Percentiles rank a stretch among this genome's conserved stretches.
Evolutionary conservation across 441 rosid species (phyloP).

Genomic region (Pelargonium cotyledonis): DNA sequence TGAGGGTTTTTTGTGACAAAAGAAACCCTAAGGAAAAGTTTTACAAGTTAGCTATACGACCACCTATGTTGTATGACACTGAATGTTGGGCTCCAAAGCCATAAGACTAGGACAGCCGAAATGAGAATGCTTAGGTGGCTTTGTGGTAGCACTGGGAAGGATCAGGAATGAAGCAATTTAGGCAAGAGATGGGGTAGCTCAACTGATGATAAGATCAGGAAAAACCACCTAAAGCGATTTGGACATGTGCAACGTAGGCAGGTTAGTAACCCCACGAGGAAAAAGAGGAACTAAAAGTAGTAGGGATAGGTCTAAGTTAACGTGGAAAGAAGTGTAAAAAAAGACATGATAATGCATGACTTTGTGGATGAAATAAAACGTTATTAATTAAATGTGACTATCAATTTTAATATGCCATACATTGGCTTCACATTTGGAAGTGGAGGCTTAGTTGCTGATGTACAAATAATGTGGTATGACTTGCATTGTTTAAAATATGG

Average conservation of each 20-base stretch:
- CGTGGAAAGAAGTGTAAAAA: not conserved
- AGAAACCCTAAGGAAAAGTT: not conserved
- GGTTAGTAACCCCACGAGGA: not conserved
- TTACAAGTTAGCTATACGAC: not conserved
- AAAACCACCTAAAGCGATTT: not conserved
- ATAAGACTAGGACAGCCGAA: not conserved
- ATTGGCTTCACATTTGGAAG: not conserved
- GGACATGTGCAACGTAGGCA: not conserved
- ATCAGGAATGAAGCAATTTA: not conserved
- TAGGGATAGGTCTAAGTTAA: not conserved
- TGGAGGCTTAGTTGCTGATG: slow-evolving; percentile 2
- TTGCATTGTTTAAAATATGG: slow-evolving; percentile 4
- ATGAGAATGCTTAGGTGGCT: not conserved
- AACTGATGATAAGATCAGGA: not conserved
- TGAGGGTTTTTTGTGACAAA: not conserved
- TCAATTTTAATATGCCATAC: not conserved
- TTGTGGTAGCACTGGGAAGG: not conserved
- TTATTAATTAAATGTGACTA: not conserved
- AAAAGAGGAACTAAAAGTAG: not conserved
- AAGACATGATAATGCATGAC: not conserved
- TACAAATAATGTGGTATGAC: not conserved
- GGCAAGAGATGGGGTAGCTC: not conserved
- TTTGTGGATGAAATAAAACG: not conserved
- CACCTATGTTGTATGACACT: not conserved
- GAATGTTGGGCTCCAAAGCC: not conserved